These are phyloP conservation scores for Kazachstania bromeliacearum DNA, from an alignment of 805 yeast genomes.

Conservation along the genomic window DNA sequence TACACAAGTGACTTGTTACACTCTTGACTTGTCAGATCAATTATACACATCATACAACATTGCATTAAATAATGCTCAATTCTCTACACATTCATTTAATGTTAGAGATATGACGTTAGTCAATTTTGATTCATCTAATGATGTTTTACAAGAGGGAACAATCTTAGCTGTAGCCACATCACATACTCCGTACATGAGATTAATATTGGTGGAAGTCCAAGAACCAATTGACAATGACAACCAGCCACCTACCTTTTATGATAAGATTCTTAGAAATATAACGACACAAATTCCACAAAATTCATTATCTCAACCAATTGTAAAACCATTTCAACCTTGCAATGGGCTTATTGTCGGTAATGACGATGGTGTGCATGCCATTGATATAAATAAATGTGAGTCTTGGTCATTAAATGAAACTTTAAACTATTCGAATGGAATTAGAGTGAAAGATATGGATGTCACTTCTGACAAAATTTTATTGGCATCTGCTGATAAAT, in stretches of 20 bases:
- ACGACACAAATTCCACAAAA: constrained; percentile 24
- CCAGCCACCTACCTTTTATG: constrained; percentile 13
- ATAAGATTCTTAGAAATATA: constrained; percentile 20
- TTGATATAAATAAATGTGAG: constrained; percentile 22
- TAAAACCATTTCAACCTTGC: constrained; percentile 10
- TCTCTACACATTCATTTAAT: constrained; percentile 50
- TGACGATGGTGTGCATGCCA: constrained; percentile 21
- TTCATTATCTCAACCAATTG: constrained; percentile 23
- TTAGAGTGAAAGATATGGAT: constrained; percentile 22
- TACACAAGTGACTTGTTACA: constrained; percentile 44
- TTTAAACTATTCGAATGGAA: constrained; percentile 26
- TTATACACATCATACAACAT: constrained; percentile 36
- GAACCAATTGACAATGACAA: neutral
- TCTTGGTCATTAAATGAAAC: constrained; percentile 28
- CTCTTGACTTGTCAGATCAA: constrained; percentile 6
- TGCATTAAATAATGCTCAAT: constrained; percentile 67
- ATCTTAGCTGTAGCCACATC: constrained; percentile 58
- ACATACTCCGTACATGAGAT: constrained; percentile 67
- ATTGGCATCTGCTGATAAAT: constrained; percentile 4
- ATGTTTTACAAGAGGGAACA: constrained; percentile 5
- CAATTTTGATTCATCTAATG: constrained; percentile 56
- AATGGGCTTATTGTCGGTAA: constrained; percentile 22
- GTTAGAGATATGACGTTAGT: constrained; percentile 33
- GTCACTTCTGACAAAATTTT: constrained; percentile 8
- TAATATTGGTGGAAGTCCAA: constrained; percentile 46